A percentile compares a stretch with the other conserved stretches of the same genome.
Conservation (phyloP, 441 rosid genomes). For the Erodium moschatum region DNA sequence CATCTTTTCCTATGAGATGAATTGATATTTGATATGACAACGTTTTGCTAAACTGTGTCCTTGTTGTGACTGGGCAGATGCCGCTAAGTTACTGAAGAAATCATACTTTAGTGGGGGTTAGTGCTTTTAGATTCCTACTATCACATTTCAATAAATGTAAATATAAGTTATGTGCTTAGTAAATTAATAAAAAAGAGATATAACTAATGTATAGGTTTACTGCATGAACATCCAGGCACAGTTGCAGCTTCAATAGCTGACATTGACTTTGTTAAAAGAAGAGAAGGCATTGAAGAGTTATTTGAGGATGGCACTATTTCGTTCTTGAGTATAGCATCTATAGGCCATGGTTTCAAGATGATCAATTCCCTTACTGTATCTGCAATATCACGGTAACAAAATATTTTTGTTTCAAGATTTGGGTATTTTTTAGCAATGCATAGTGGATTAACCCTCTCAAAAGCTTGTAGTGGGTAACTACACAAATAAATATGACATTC, state of each 20-base stretch:
- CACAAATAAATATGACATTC: background rate
- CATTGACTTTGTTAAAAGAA: conserved; percentile 81
- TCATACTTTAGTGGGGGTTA: conserved; percentile 93
- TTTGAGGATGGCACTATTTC: conserved; percentile 90
- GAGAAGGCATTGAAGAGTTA: conserved; percentile 71
- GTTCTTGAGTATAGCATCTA: conserved; percentile 77
- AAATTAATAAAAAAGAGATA: background rate
- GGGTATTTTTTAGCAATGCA: background rate
- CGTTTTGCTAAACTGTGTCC: background rate
- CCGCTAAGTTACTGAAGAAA: conserved; percentile 74
- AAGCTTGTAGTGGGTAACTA: background rate
- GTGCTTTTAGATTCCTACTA: conserved; percentile 23
- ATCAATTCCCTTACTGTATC: conserved; percentile 59
- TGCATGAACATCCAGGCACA: conserved; percentile 52
- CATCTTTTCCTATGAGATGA: background rate
- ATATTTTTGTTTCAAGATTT: conserved; percentile 12
- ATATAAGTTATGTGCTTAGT: background rate
- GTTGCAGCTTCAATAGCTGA: conserved; percentile 90
- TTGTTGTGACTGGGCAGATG: conserved; percentile 39
- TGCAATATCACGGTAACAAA: conserved; percentile 55
- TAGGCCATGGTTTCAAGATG: conserved; percentile 65
- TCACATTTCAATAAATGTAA: background rate
- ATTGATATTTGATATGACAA: background rate
- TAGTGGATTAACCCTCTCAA: conserved; percentile 7
- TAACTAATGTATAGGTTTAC: conserved; percentile 15